phyloP scores from a whole-genome alignment of 805 yeast genomes.

The Lipomyces starkeyi region DNA sequence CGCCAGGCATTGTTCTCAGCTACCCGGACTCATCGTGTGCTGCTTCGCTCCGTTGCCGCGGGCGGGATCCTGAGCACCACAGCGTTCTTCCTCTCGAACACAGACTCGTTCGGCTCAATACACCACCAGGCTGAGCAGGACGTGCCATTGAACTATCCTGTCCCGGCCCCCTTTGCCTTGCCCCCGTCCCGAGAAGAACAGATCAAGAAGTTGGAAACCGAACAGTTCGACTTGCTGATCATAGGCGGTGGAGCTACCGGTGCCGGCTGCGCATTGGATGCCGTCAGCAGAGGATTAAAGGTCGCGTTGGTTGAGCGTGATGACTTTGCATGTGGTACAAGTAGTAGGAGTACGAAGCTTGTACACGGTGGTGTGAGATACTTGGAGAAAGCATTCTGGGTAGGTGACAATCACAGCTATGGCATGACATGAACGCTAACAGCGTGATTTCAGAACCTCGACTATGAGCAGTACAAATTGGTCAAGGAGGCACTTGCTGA shows the following conservation, averaged over 20 bases:
- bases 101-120: slow-evolving; percentile 7
- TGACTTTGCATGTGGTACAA: slow-evolving; percentile 92
- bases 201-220: slow-evolving; percentile 28
- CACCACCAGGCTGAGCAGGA: slow-evolving; percentile 8
- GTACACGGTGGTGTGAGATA: slow-evolving; percentile 98
- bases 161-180: slow-evolving; percentile 24
- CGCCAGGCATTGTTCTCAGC: neutral
- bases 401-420: slow-evolving; percentile 4
- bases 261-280: slow-evolving; percentile 90
- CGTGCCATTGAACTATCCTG: slow-evolving; percentile 4
- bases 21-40: neutral
- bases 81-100: slow-evolving; percentile 5
- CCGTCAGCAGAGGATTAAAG: slow-evolving; percentile 85
- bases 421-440: neutral
- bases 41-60: slow-evolving; percentile 4
- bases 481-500: slow-evolving; percentile 90
- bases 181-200: slow-evolving; percentile 37
- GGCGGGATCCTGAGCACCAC: slow-evolving; percentile 8
- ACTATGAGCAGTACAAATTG: slow-evolving; percentile 85
- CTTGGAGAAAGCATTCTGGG: slow-evolving; percentile 89
- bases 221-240: slow-evolving; percentile 73
- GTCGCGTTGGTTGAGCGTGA: slow-evolving; percentile 85
- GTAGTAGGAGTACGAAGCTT: slow-evolving; percentile 92
- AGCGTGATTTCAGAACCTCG: slow-evolving; percentile 57
- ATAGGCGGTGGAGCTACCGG: slow-evolving; percentile 98